Evolutionary conservation across 2,329 filamentous ascomycete species (phyloP), one percentile per base, ranked within the genome.

Genomic region (Paracoccidioides lutzii): DNA sequence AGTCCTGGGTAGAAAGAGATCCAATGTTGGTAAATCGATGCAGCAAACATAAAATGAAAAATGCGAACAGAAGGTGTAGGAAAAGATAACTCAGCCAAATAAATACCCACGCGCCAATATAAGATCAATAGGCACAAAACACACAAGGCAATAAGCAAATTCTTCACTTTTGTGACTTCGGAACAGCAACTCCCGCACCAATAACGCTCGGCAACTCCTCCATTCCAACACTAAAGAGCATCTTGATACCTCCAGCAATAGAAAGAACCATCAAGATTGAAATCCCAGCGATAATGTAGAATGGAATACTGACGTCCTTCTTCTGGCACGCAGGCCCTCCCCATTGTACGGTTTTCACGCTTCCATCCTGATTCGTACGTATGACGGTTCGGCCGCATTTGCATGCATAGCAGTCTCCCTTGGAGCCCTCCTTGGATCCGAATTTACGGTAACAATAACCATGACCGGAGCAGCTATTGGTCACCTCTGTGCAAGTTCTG

Each of bases 141-240:
- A 37, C 4, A 22, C 32, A 32, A 50, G 40, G 9, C 9, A 49
- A 0, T 41, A 58, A 41, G 28, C 15, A 35, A 55, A 55, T 12
- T 35, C 37, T 28, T 12, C 58, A 73, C 59, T 70, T 76, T 63
- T 76, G 74, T 56, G 66, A 62, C 52, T 68, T 89, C 38, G 83
- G 78, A 57, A 83, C 81, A 61, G 85, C 87, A 41, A 98, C 91
- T 60, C 93, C 93, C 50, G 93, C 93, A n/a, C 90, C 89, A 70
- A 98, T 90, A 7, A 98, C 91, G 63, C 90, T 90, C 0, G 93
- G 93, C 60, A 97, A 76, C 72, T 90, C 86, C 75, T 95, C 84
- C 69, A 87, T 81, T 38, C 91, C 93, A 65, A 97, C 87, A 59
- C 76, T 84, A 71, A 85, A 93, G 54, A 98, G 71, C 77, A 95